A percentile compares a stretch with the other conserved stretches of the same genome.
These are phyloP conservation scores for Microsporum audouinii DNA, from an alignment of 2,329 filamentous ascomycete genomes.

Conservation along the genomic window DNA sequence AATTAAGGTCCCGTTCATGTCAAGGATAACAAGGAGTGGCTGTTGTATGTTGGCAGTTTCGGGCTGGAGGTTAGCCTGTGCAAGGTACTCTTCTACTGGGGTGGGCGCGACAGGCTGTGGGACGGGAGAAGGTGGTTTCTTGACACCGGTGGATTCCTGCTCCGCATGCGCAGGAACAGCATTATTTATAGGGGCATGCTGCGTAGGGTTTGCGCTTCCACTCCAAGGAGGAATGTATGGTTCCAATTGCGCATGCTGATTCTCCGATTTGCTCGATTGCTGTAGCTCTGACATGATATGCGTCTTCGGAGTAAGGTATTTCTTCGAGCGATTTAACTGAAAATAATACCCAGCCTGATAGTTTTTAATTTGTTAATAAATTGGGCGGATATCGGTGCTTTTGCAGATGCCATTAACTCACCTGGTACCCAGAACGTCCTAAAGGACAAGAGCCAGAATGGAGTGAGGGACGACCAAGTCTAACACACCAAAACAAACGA, in stretches of 20 bases:
- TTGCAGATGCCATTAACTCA: neutral
- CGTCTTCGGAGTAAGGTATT: neutral
- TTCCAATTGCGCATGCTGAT: neutral
- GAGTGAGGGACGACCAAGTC: neutral
- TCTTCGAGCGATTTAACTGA: neutral
- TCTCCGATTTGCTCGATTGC: neutral
- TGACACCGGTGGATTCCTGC: neutral
- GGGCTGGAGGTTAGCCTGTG: slow-evolving; percentile 39
- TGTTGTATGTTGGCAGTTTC: slow-evolving; percentile 38
- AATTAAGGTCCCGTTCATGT: slow-evolving; percentile 87
- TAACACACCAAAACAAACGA: neutral
- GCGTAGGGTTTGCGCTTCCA: neutral
- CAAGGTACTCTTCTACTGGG: slow-evolving; percentile 51
- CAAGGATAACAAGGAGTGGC: slow-evolving; percentile 69
- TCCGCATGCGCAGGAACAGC: neutral
- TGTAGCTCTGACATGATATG: neutral
- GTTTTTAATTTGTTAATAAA: neutral
- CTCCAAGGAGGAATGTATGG: neutral
- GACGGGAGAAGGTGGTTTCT: neutral
- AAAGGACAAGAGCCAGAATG: neutral
- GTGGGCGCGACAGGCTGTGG: slow-evolving; percentile 42
- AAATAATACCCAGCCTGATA: neutral
- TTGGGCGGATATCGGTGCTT: neutral
- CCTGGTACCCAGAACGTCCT: neutral
- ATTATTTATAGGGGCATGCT: neutral